Percentiles rank a stretch among this genome's conserved stretches.
Evolutionary conservation across 768 basidiomycete species (phyloP).

Genomic region (Austroboletus festivus): DNA sequence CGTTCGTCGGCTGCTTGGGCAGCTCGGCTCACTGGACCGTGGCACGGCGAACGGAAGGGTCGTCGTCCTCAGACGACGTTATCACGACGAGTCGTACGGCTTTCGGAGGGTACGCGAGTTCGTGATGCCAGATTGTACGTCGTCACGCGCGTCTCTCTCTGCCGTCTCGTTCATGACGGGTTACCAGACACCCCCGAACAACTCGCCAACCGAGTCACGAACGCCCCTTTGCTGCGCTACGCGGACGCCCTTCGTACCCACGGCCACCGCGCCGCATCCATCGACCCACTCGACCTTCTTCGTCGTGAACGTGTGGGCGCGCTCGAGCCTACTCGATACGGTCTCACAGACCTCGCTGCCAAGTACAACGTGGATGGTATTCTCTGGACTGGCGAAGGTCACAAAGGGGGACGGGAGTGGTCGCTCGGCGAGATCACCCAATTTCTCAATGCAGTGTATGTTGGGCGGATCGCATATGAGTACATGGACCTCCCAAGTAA

Average conservation of each 20-base stretch:
- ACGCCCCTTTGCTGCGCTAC: constrained; percentile 81
- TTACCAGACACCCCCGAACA: constrained; percentile 59
- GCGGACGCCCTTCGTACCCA: constrained; percentile 86
- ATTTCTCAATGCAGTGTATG: constrained; percentile 73
- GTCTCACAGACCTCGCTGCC: constrained; percentile 50
- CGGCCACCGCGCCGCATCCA: constrained; percentile 78
- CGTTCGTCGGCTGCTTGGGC: constrained; percentile 10
- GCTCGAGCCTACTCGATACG: constrained; percentile 74
- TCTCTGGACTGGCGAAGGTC: constrained; percentile 54
- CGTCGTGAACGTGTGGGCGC: constrained; percentile 79
- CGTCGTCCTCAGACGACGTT: constrained; percentile 34
- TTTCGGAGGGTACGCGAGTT: constrained; percentile 65
- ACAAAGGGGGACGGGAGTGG: constrained; percentile 46
- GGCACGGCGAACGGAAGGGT: constrained; percentile 11
- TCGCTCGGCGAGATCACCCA: constrained; percentile 65
- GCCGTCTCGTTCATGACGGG: not conserved
- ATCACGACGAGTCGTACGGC: constrained; percentile 81
- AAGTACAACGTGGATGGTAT: constrained; percentile 78
- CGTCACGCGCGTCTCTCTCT: not conserved
- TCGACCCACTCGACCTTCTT: constrained; percentile 87
- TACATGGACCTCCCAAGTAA: constrained; percentile 88
- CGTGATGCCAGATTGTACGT: constrained; percentile 70
- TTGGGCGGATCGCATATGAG: constrained; percentile 86
- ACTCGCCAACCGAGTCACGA: constrained; percentile 61
- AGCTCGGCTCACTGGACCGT: not conserved